Conservation (phyloP, 306 rosid species). For the Begonia peltatifolia region DNA sequence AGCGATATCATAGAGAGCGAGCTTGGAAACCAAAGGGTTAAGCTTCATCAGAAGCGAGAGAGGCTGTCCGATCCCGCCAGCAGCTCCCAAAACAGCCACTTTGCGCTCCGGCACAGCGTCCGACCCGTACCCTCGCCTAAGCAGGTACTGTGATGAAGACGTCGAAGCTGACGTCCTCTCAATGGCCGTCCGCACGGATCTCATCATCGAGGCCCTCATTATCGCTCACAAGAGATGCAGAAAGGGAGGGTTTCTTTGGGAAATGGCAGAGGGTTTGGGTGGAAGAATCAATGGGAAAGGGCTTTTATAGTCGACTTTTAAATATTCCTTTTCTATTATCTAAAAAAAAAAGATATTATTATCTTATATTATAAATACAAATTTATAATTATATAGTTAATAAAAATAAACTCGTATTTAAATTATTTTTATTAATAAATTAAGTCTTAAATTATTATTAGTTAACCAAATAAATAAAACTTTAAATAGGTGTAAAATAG, state of each 20-base stretch:
- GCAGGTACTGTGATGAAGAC: slow-evolving; percentile 6
- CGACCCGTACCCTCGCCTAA: slow-evolving; percentile 37
- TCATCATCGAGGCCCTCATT: slow-evolving; percentile 53
- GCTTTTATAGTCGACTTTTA: too few species aligned
- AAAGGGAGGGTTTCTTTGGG: background rate
- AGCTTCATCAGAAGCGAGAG: slow-evolving; percentile 85
- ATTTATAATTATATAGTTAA: too few species aligned
- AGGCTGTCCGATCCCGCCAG: slow-evolving; percentile 95
- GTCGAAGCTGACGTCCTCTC: slow-evolving; percentile 15
- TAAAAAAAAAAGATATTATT: too few species aligned
- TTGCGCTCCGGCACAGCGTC: slow-evolving; percentile 65
- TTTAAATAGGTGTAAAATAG: too few species aligned
- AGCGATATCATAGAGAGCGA: slow-evolving; percentile 85
- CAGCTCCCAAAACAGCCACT: slow-evolving; percentile 83
- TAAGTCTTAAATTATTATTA: too few species aligned
- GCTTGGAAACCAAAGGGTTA: slow-evolving; percentile 70
- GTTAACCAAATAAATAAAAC: too few species aligned
- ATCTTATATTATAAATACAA: too few species aligned
- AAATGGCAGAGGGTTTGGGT: too few species aligned
- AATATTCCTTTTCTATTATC: too few species aligned
- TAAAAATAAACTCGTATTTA: too few species aligned
- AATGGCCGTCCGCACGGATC: slow-evolving; percentile 46
- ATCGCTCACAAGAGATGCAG: slow-evolving; percentile 3
- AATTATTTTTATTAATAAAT: too few species aligned
- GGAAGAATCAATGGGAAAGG: too few species aligned